A percentile compares a stretch with the other conserved stretches of the same genome.
phyloP scores from a whole-genome alignment of 441 rosid genomes.

The Erodium trifolium region DNA sequence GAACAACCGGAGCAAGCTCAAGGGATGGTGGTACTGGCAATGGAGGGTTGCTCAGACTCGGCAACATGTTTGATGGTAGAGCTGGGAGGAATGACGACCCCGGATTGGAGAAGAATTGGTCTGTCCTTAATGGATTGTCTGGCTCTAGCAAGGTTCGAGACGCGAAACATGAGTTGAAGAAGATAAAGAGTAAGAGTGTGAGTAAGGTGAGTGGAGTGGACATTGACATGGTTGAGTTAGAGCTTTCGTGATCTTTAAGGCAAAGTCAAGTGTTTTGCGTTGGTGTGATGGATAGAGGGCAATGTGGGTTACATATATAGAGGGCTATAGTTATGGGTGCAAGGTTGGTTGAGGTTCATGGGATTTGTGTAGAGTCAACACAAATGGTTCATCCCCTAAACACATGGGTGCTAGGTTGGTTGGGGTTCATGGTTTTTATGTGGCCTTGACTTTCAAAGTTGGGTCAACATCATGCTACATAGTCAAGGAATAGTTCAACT shows the following conservation, averaged over 20 bases:
- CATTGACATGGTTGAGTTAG: neutral
- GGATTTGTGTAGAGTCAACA: neutral
- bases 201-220: neutral
- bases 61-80: conserved; percentile 4
- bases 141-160: neutral
- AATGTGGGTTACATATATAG: neutral
- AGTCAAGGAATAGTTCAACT: too few relatives aligned
- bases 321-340: neutral
- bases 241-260: neutral
- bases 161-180: neutral
- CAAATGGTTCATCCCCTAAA: neutral
- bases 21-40: neutral
- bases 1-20: neutral
- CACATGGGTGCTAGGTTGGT: conserved; percentile 7
- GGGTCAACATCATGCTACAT: too few relatives aligned
- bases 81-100: neutral
- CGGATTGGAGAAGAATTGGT: neutral
- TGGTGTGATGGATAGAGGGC: neutral
- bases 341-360: conserved; percentile 3
- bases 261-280: neutral
- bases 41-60: neutral
- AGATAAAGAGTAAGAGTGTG: neutral
- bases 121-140: neutral
- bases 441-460: too few relatives aligned
- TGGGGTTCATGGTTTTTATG: neutral